Evolutionary conservation across 2,329 filamentous ascomycete species (phyloP).

Genomic region (Fusarium nematophilum): DNA sequence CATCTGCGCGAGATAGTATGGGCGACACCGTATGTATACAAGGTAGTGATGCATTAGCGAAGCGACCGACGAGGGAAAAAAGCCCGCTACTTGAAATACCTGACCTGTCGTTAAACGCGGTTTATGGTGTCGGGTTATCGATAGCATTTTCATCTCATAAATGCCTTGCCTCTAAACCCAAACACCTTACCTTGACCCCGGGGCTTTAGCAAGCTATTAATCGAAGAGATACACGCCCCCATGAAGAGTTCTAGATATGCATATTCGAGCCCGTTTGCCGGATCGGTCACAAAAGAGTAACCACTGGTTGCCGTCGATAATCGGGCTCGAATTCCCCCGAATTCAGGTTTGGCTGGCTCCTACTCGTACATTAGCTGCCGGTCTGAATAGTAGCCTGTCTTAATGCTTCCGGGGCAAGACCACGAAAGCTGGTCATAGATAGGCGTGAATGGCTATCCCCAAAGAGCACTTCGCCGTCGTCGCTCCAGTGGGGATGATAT

Average conservation of each 20-base stretch:
- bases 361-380: conserved; percentile 5
- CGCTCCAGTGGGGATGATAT: conserved; percentile 7
- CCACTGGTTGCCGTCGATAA: conserved; percentile 1
- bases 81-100: conserved; percentile 9
- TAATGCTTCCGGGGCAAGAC: not conserved
- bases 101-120: not conserved
- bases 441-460: conserved; percentile 1
- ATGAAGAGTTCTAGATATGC: conserved; percentile 1
- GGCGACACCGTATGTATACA: conserved; percentile 7
- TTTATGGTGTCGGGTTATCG: conserved; percentile 1
- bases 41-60: conserved; percentile 4
- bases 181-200: no score
- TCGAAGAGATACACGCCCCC: not conserved
- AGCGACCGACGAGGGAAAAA: conserved; percentile 7
- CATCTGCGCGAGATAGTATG: conserved; percentile 6
- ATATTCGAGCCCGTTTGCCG: not conserved
- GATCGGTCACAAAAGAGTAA: conserved; percentile 8
- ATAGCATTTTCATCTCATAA: not conserved
- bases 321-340: not conserved
- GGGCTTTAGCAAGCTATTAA: conserved; percentile 7
- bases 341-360: not conserved
- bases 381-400: not conserved
- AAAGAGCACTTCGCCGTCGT: conserved; percentile 1
- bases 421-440: conserved; percentile 1
- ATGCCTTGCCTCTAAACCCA: no score